A percentile compares a stretch with the other conserved stretches of the same genome.
Conservation (phyloP, 768 basidiomycete genomes). For the Boletellus emodensis region DNA sequence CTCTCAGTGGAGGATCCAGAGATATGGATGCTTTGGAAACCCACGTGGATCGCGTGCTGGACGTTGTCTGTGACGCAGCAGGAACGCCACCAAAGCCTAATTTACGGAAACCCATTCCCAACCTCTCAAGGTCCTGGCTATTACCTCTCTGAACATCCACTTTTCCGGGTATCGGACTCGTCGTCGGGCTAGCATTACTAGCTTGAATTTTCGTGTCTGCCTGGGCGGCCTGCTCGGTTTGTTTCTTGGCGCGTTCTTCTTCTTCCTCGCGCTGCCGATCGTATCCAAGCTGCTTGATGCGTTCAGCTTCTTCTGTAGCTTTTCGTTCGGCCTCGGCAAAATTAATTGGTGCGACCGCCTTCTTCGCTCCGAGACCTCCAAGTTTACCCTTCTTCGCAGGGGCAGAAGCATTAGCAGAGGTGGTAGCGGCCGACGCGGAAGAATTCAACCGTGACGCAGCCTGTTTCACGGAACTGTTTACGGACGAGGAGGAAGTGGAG, state of each 20-base stretch:
- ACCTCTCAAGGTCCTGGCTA: conserved; percentile 48
- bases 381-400: conserved; percentile 62
- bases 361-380: conserved; percentile 82
- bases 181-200: conserved; percentile 21
- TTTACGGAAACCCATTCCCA: conserved; percentile 70
- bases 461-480: conserved; percentile 33
- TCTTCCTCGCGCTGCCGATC: conserved; percentile 81
- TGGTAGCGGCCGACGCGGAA: conserved; percentile 31
- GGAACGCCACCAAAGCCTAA: conserved; percentile 86
- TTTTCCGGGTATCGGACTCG: conserved; percentile 24
- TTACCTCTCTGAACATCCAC: conserved; percentile 38
- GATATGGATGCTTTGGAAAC: background rate
- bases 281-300: conserved; percentile 88
- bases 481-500: conserved; percentile 37
- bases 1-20: background rate
- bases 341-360: conserved; percentile 75
- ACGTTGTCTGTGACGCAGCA: conserved; percentile 49
- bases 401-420: conserved; percentile 29
- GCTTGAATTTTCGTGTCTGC: conserved; percentile 29
- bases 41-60: conserved; percentile 42
- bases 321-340: conserved; percentile 93
- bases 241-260: conserved; percentile 67
- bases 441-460: conserved; percentile 43
- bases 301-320: conserved; percentile 88
- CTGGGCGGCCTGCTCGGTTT: conserved; percentile 46